Conservation (phyloP, 116 monocot species). For the Trichopus zeylanicus region DNA sequence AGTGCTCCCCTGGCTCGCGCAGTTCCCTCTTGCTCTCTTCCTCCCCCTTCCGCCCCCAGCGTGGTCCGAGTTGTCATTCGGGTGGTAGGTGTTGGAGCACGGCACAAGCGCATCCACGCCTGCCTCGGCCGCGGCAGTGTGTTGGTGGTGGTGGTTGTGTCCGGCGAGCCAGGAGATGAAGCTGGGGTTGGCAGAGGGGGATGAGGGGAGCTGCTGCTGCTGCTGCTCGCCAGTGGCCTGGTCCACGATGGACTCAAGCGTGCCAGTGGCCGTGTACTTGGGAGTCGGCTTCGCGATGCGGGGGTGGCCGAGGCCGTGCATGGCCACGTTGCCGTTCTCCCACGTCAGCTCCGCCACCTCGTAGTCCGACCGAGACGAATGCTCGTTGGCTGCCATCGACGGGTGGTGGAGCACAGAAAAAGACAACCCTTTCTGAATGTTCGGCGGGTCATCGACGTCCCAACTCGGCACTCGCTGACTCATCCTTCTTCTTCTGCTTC, state of each 20-base stretch:
- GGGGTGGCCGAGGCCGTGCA: slow-evolving; percentile 13
- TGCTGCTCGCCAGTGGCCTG: slow-evolving; percentile 24
- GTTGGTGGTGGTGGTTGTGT: neutral
- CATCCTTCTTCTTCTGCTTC: slow-evolving; percentile 16
- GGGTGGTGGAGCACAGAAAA: neutral
- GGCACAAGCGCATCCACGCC: slow-evolving; percentile 38
- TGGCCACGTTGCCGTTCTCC: slow-evolving; percentile 43
- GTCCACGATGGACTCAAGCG: slow-evolving; percentile 42
- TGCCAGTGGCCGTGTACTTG: slow-evolving; percentile 7
- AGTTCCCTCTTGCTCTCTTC: neutral
- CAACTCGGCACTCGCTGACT: slow-evolving; percentile 72
- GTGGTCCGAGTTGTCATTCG: neutral
- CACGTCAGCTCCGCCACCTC: slow-evolving; percentile 79
- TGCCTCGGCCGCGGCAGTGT: neutral
- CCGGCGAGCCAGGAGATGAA: neutral
- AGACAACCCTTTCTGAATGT: neutral
- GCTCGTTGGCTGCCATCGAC: neutral
- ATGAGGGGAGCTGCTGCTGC: neutral
- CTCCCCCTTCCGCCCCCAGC: slow-evolving; percentile 16
- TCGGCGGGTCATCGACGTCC: slow-evolving; percentile 40
- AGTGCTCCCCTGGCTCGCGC: slow-evolving; percentile 10
- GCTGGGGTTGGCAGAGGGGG: no score
- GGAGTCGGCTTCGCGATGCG: neutral
- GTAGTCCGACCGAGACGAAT: slow-evolving; percentile 10
- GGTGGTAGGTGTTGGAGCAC: slow-evolving; percentile 1